phyloP scores from a whole-genome alignment of 2,329 filamentous ascomycete genomes.

The Geosmithia putterillii region DNA sequence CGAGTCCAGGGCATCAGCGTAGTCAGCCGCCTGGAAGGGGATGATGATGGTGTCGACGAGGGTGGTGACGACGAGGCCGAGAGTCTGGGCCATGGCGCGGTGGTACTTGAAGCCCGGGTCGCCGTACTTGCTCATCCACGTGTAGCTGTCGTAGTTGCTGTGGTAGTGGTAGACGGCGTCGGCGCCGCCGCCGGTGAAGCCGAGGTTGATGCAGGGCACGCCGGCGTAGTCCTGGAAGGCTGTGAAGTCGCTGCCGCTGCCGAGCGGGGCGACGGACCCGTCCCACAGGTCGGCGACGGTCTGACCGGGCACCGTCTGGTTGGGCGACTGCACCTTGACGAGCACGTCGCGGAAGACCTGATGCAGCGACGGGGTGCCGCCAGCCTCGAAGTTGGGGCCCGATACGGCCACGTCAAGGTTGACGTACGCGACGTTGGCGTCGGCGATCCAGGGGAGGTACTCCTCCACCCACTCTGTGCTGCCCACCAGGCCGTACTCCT shows the following conservation, averaged over 20 bases:
- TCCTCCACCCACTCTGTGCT: slow-evolving; percentile 93
- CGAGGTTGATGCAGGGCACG: slow-evolving; percentile 51
- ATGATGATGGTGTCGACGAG: slow-evolving; percentile 51
- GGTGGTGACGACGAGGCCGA: slow-evolving; percentile 48
- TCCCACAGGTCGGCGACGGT: slow-evolving; percentile 60
- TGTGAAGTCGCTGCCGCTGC: slow-evolving; percentile 62
- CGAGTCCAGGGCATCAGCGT: slow-evolving; percentile 40
- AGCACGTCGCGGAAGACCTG: slow-evolving; percentile 58
- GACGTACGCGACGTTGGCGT: slow-evolving; percentile 66
- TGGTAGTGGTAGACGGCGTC: slow-evolving; percentile 70
- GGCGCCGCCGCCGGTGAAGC: slow-evolving; percentile 32
- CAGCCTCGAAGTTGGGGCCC: slow-evolving; percentile 50
- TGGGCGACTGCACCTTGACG: slow-evolving; percentile 52
- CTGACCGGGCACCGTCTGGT: slow-evolving; percentile 61
- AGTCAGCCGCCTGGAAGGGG: slow-evolving; percentile 51
- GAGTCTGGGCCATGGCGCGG: slow-evolving; percentile 51
- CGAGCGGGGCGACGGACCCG: slow-evolving; percentile 51
- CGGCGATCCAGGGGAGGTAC: slow-evolving; percentile 67
- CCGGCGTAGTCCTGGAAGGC: slow-evolving; percentile 64
- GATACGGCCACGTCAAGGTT: slow-evolving; percentile 70
- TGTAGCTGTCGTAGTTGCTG: slow-evolving; percentile 80
- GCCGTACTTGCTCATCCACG: slow-evolving; percentile 77
- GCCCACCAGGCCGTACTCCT: slow-evolving; percentile 78
- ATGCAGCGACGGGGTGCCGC: slow-evolving; percentile 66
- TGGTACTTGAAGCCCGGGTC: slow-evolving; percentile 60